Percentiles rank a stretch among this genome's conserved stretches.
phyloP scores from a whole-genome alignment of 306 rosid species.

The Ochetophila trinervis region DNA sequence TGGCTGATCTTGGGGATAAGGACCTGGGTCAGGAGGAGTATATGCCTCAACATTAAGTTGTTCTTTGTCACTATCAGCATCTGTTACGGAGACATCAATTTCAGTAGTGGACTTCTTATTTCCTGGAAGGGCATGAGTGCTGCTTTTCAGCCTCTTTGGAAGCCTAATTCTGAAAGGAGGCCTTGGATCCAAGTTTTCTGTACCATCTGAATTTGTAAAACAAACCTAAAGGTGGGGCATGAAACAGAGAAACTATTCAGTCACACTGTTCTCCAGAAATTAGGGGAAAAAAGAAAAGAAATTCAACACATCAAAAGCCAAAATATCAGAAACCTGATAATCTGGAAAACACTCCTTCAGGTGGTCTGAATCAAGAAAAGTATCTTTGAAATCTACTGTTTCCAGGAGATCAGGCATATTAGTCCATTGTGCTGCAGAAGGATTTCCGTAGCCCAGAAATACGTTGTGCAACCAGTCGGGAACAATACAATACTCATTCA shows the following conservation, averaged over 20 bases:
- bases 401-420: constrained; percentile 92
- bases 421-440: constrained; percentile 97
- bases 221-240: constrained; percentile 50
- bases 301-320: constrained; percentile 19
- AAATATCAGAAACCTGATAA: constrained; percentile 56
- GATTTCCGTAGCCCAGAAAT: constrained; percentile 93
- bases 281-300: not conserved
- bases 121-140: constrained; percentile 46
- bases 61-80: constrained; percentile 54
- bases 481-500: constrained; percentile 96
- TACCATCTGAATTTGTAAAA: constrained; percentile 57
- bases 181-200: constrained; percentile 53
- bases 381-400: constrained; percentile 91
- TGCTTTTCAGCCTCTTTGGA: constrained; percentile 62
- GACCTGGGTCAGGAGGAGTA: constrained; percentile 93
- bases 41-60: constrained; percentile 68
- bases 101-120: constrained; percentile 43
- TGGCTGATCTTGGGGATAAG: constrained; percentile 98
- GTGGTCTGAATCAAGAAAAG: constrained; percentile 82
- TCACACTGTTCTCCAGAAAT: not conserved
- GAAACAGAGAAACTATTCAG: constrained; percentile 19
- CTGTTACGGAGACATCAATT: constrained; percentile 34
- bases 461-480: constrained; percentile 93
- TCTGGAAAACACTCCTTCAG: constrained; percentile 66
- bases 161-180: constrained; percentile 83